These are phyloP conservation scores for Ascomycota sp. DNA, from an alignment of 2,329 filamentous ascomycete species.

Conservation along the genomic window DNA sequence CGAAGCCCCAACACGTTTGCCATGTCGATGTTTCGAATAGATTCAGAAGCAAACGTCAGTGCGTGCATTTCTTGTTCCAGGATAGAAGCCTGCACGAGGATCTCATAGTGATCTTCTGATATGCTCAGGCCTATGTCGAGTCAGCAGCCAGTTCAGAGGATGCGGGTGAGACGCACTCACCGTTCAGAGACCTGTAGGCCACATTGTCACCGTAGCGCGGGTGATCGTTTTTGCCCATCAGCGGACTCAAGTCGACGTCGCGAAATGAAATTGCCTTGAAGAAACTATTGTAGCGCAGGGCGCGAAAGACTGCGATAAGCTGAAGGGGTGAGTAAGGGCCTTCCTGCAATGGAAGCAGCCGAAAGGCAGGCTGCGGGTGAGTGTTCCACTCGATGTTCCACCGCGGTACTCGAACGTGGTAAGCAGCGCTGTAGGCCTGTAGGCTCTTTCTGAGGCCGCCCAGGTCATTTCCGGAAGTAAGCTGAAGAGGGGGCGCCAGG, in stretches of 20 bases:
- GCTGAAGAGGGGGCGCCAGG: constrained; percentile 28
- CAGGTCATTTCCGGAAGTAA: constrained; percentile 33
- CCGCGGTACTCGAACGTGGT: constrained; percentile 24
- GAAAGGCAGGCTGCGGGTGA: constrained; percentile 28
- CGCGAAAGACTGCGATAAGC: constrained; percentile 33
- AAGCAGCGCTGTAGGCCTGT: constrained; percentile 33
- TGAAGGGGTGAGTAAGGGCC: constrained; percentile 26
- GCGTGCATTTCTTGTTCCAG: constrained; percentile 36
- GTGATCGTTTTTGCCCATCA: constrained; percentile 20
- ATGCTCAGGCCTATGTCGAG: constrained; percentile 20
- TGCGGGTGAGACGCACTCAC: constrained; percentile 2
- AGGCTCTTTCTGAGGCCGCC: constrained; percentile 33
- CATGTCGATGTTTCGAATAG: constrained; percentile 32
- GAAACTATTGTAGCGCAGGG: constrained; percentile 36
- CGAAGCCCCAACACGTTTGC: constrained; percentile 19
- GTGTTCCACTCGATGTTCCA: constrained; percentile 28
- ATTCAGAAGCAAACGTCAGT: constrained; percentile 32
- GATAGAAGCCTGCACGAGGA: constrained; percentile 26
- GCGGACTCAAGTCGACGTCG: constrained; percentile 25
- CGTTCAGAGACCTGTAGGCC: constrained; percentile 29
- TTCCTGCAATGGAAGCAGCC: constrained; percentile 22
- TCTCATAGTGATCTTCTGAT: constrained; percentile 24
- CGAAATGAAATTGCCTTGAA: constrained; percentile 36
- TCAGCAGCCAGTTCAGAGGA: neutral
- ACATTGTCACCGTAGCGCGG: constrained; percentile 23